phyloP scores from a whole-genome alignment of 345 rosid genomes.

The Eutrema japonicum region DNA sequence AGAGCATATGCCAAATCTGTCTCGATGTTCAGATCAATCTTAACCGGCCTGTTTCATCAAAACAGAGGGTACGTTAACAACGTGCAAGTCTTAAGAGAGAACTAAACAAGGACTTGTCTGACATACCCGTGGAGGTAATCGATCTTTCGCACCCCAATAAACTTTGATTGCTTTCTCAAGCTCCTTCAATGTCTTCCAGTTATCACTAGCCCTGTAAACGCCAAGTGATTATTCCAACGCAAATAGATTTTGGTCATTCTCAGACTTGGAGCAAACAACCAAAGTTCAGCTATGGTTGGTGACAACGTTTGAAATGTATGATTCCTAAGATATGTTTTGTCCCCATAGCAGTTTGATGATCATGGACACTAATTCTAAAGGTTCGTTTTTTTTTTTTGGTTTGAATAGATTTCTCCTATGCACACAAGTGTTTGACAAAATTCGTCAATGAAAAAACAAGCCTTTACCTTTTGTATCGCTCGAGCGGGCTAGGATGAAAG shows the following conservation, averaged over 20 bases:
- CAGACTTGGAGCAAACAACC: not conserved
- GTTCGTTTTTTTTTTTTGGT: not conserved
- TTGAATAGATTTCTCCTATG: not conserved
- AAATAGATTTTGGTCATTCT: slow-evolving; percentile 5
- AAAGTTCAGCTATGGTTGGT: not conserved
- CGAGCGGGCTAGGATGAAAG: slow-evolving; percentile 87
- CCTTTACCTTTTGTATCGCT: slow-evolving; percentile 68
- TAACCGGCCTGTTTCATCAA: slow-evolving; percentile 68
- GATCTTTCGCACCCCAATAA: slow-evolving; percentile 81
- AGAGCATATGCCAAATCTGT: slow-evolving; percentile 96
- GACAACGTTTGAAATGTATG: not conserved
- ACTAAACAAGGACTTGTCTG: not conserved
- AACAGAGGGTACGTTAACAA: not conserved
- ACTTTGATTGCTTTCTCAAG: slow-evolving; percentile 83
- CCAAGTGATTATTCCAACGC: not conserved
- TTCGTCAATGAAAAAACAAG: not conserved
- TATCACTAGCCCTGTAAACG: slow-evolving; percentile 66
- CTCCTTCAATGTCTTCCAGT: slow-evolving; percentile 90
- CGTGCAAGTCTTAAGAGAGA: not conserved
- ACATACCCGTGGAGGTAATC: slow-evolving; percentile 86
- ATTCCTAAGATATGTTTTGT: not conserved
- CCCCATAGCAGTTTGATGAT: not conserved
- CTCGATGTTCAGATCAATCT: slow-evolving; percentile 83
- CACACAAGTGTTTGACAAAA: slow-evolving; percentile 36
- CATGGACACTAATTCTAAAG: not conserved